phyloP scores from a whole-genome alignment of 805 yeast species.

The Yarrowia yakushimensis region DNA sequence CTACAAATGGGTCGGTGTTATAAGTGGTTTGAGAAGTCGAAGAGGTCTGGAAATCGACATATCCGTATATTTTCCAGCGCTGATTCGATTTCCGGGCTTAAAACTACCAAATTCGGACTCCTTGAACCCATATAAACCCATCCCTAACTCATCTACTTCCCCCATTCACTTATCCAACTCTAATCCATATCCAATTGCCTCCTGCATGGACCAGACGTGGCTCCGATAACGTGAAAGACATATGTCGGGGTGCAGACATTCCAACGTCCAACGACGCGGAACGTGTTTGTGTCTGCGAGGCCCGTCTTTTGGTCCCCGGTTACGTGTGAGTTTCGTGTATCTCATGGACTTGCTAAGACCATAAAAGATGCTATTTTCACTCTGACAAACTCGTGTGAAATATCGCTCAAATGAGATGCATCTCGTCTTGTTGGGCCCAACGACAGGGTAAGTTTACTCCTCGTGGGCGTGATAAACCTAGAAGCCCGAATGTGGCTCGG shows the following conservation, averaged over 20 bases:
- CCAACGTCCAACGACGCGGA: too few species aligned
- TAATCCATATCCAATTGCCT: neutral
- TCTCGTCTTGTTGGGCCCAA: neutral
- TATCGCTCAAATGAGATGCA: neutral
- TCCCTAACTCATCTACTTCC: too few species aligned
- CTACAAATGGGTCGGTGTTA: too few species aligned
- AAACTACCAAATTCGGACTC: neutral
- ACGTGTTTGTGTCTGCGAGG: too few species aligned
- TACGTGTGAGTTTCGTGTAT: too few species aligned
- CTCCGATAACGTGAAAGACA: conserved; percentile 16
- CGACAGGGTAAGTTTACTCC: conserved; percentile 7
- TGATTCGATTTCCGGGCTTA: neutral
- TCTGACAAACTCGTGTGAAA: neutral
- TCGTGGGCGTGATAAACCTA: neutral
- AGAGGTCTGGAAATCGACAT: neutral
- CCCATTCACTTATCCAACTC: neutral
- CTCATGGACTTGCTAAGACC: too few species aligned
- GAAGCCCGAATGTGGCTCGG: too few species aligned
- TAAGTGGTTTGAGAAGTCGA: neutral
- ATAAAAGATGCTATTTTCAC: too few species aligned
- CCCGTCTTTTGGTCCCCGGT: too few species aligned
- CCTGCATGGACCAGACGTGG: neutral
- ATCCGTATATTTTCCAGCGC: too few species aligned
- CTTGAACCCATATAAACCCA: neutral
- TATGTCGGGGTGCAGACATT: too few species aligned